phyloP scores from a whole-genome alignment of 495 filamentous ascomycete genomes.

The Darksidea phi region DNA sequence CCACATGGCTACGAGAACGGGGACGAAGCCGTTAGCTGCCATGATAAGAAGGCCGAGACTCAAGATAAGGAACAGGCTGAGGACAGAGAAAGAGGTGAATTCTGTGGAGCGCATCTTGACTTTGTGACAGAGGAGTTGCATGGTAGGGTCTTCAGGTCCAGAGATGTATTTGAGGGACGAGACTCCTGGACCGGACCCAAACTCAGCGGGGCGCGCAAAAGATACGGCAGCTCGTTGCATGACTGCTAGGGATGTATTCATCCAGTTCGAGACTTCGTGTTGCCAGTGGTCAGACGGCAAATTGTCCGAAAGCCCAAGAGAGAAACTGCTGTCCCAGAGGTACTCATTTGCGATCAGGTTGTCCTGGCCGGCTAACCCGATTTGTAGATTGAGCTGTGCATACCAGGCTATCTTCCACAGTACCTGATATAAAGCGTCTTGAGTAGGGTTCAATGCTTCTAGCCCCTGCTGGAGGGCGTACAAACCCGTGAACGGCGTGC shows the following conservation, averaged over 20 bases:
- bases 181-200: slow-evolving; percentile 12
- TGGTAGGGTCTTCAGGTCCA: neutral
- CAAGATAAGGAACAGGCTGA: slow-evolving; percentile 7
- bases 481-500: slow-evolving; percentile 13
- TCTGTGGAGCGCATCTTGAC: slow-evolving; percentile 6
- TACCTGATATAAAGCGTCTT: slow-evolving; percentile 10
- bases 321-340: slow-evolving; percentile 18
- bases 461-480: neutral
- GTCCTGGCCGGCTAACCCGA: slow-evolving; percentile 9
- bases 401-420: slow-evolving; percentile 14
- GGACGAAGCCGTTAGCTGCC: slow-evolving; percentile 4
- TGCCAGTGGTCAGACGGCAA: slow-evolving; percentile 24
- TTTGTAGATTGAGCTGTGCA: slow-evolving; percentile 8
- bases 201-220: slow-evolving; percentile 11
- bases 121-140: slow-evolving; percentile 19
- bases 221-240: slow-evolving; percentile 3
- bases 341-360: slow-evolving; percentile 19
- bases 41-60: slow-evolving; percentile 12
- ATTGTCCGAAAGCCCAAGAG: neutral
- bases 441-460: slow-evolving; percentile 1
- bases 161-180: slow-evolving; percentile 9
- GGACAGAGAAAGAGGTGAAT: slow-evolving; percentile 26
- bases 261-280: slow-evolving; percentile 18
- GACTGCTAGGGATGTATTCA: slow-evolving; percentile 20
- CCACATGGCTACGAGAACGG: neutral